A percentile compares a stretch with the other conserved stretches of the same genome.
Conservation (phyloP, 2,329 filamentous ascomycete species). For the Coleophoma crateriformis region DNA sequence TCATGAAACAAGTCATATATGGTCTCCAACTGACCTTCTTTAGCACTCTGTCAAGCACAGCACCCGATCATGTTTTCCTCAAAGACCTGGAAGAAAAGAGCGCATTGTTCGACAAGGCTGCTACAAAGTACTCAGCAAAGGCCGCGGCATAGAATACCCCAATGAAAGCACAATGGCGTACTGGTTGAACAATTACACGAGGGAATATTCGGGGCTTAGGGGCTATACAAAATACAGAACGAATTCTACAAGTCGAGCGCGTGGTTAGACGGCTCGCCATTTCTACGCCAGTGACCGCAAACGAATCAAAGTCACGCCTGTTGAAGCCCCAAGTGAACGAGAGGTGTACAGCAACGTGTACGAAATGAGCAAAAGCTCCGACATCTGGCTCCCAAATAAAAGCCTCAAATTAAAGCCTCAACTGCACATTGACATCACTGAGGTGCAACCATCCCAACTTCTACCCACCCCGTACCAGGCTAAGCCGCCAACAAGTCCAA, state of each 20-base stretch:
- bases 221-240: constrained; percentile 13
- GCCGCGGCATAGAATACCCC: constrained; percentile 36
- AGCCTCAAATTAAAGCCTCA: constrained; percentile 7
- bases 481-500: neutral
- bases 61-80: constrained; percentile 66
- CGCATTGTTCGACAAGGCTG: constrained; percentile 79
- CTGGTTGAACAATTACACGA: constrained; percentile 5
- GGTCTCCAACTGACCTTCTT: constrained; percentile 1
- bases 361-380: constrained; percentile 10
- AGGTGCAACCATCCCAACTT: neutral
- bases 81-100: constrained; percentile 78
- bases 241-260: constrained; percentile 4
- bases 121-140: constrained; percentile 81
- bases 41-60: constrained; percentile 50
- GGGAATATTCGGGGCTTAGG: constrained; percentile 3
- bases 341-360: neutral
- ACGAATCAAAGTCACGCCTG: neutral
- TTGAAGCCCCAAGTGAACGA: neutral
- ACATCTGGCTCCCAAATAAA: neutral
- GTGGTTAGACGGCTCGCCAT: too few species aligned
- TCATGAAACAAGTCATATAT: constrained; percentile 8
- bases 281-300: neutral
- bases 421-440: constrained; percentile 19
- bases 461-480: neutral
- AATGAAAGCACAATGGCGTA: constrained; percentile 8